A percentile compares a stretch with the other conserved stretches of the same genome.
These are phyloP conservation scores for Blechomonas ayalai DNA, from an alignment of 208 protist species.

Conservation along the genomic window DNA sequence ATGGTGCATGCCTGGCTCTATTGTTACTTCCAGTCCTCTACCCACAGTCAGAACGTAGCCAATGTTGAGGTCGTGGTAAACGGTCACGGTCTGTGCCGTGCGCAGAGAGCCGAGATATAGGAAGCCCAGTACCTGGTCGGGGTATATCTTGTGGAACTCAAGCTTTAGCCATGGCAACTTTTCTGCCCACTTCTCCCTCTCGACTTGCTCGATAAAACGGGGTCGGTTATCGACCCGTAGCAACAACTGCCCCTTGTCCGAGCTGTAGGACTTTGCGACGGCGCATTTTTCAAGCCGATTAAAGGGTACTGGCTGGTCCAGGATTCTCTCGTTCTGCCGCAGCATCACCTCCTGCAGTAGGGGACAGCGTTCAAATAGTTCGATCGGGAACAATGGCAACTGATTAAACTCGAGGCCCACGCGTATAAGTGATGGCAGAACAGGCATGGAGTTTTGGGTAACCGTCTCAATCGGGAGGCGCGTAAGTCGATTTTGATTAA, in stretches of 20 bases:
- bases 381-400: slow-evolving; percentile 44
- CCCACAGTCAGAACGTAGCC: slow-evolving; percentile 69
- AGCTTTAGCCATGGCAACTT: slow-evolving; percentile 59
- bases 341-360: slow-evolving; percentile 48
- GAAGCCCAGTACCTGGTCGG: slow-evolving; percentile 80
- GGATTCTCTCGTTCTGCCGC: slow-evolving; percentile 58
- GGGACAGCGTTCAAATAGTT: slow-evolving; percentile 52
- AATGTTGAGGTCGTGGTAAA: slow-evolving; percentile 83
- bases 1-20: slow-evolving; percentile 77
- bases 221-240: slow-evolving; percentile 74
- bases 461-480: slow-evolving; percentile 4
- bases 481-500: slow-evolving; percentile 61
- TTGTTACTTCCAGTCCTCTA: slow-evolving; percentile 47
- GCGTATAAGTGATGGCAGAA: slow-evolving; percentile 40
- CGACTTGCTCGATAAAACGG: slow-evolving; percentile 50
- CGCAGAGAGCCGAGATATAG: slow-evolving; percentile 80
- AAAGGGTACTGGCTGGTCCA: slow-evolving; percentile 38
- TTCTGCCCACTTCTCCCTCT: slow-evolving; percentile 28
- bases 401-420: slow-evolving; percentile 71
- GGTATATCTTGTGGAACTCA: slow-evolving; percentile 84
- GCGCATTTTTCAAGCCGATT: slow-evolving; percentile 13
- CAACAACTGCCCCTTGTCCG: slow-evolving; percentile 7
- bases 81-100: slow-evolving; percentile 66
- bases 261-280: slow-evolving; percentile 6
- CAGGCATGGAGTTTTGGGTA: slow-evolving; percentile 1